Evolutionary conservation across 2,329 filamentous ascomycete species (phyloP), one percentile per base, ranked within the genome.

Genomic region (Epichloe hybrida): DNA sequence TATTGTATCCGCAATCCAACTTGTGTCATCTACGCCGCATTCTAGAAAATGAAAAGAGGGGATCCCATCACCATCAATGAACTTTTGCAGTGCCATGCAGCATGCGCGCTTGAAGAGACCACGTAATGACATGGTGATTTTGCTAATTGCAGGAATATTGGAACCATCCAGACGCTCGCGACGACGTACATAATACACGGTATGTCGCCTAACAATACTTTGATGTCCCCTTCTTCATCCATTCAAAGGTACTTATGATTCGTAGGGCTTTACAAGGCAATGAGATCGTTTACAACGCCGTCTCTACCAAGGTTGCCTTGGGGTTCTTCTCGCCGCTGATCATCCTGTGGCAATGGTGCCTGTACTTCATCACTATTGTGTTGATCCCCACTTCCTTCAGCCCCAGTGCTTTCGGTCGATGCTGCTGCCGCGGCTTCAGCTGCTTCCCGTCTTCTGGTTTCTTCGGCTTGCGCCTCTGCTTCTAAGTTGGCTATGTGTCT

Each of bases 401-500:
- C 17, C 15, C 40, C 38, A 41, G 11, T 41, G 23, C 59, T 39
- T 56, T 47, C 49, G 12, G 38, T 11, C 17, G 37, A 8, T 20
- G 44, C 15, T 38, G 50, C 58, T 4, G 62, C 62, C 7, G 60
- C 60, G 15, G 59, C 59, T 13, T 61, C 61, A 34, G 63, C 64
- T 39, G 67, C 61, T 52, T 76, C 70, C 55, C 65, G 65, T 27
- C 72, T 66, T 53, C 70, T 64, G 40, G 66, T 61, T 56, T 74
- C 56, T 34, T 59, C 74, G 2, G 64, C 69, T 47, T 72, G 66
- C 39, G 71, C 73, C 50, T 76, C 72, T 4, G 72, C 75, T 57
- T 80, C 76, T 2, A 80, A 62, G 43, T 76, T 72, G 23, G 74
- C 76, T 53, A 84, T 83, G 54, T 84, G 81, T 46, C 79, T 69